These are phyloP conservation scores for Dendrocalamus latiflorus DNA, from an alignment of 202 grass and related monocot genomes.

Conservation along the genomic window DNA sequence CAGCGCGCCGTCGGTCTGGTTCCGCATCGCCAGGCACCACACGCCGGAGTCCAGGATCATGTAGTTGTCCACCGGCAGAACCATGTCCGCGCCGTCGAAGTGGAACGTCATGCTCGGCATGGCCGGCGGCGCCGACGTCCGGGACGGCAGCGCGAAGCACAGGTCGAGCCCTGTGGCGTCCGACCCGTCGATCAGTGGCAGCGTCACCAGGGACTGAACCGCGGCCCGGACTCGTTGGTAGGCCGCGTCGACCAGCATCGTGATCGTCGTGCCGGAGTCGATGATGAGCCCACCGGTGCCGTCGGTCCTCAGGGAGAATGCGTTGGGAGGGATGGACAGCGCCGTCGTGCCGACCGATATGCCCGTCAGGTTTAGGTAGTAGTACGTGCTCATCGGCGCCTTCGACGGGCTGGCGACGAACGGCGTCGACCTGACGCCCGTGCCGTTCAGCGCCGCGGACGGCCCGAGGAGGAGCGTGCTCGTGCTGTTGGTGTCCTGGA, in stretches of 20 bases:
- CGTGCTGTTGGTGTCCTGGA: constrained; percentile 38
- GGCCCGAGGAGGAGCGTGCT: constrained; percentile 61
- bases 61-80: constrained; percentile 50
- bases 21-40: constrained; percentile 50
- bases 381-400: constrained; percentile 37
- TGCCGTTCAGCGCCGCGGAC: constrained; percentile 27
- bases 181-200: constrained; percentile 20
- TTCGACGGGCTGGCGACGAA: constrained; percentile 40
- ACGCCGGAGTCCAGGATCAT: constrained; percentile 37
- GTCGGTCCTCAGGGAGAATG: constrained; percentile 35
- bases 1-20: constrained; percentile 17
- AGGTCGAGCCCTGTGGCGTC: constrained; percentile 41
- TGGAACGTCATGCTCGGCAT: constrained; percentile 56
- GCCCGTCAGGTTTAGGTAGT: constrained; percentile 55
- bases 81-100: constrained; percentile 58
- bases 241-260: constrained; percentile 25
- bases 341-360: constrained; percentile 47
- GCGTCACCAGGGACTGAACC: constrained; percentile 9
- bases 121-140: constrained; percentile 5
- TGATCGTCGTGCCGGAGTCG: constrained; percentile 57
- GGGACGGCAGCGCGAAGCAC: constrained; percentile 41
- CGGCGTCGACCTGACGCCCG: constrained; percentile 36
- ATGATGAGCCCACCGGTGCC: constrained; percentile 69
- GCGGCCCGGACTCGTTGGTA: constrained; percentile 38
- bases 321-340: constrained; percentile 22